Conservation (phyloP, 129 eudicot genomes). For the Artemisia argyi region DNA sequence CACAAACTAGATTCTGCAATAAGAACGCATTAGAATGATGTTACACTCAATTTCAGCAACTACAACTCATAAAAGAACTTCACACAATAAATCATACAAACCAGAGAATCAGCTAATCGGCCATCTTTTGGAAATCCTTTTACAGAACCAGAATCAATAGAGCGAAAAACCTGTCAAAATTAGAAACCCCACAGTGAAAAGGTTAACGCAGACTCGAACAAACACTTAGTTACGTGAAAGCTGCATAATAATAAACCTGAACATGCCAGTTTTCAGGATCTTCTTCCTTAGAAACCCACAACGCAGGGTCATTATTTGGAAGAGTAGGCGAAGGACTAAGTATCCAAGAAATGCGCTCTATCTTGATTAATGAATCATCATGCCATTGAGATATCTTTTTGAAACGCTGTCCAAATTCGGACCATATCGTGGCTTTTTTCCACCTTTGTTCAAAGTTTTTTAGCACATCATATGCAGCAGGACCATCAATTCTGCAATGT, state of each 20-base stretch:
- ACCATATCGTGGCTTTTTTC: constrained; percentile 77
- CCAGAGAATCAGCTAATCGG: constrained; percentile 58
- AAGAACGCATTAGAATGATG: background rate
- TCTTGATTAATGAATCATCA: constrained; percentile 70
- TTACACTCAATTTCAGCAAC: constrained; percentile 14
- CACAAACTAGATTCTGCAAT: constrained; percentile 68
- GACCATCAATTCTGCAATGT: constrained; percentile 88
- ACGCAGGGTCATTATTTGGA: constrained; percentile 45
- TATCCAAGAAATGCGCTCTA: constrained; percentile 81
- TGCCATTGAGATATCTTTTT: constrained; percentile 65
- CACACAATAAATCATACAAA: constrained; percentile 6
- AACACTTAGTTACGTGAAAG: constrained; percentile 19
- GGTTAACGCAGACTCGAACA: constrained; percentile 18
- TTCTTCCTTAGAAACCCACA: constrained; percentile 60
- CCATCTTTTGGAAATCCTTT: constrained; percentile 79
- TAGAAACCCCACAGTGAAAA: constrained; percentile 15
- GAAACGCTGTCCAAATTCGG: constrained; percentile 54
- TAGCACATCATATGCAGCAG: constrained; percentile 90
- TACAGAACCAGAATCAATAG: constrained; percentile 87
- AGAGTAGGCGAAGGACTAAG: constrained; percentile 49
- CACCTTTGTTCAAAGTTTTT: constrained; percentile 87
- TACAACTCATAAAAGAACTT: background rate
- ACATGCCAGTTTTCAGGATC: constrained; percentile 93
- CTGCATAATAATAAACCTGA: constrained; percentile 50
- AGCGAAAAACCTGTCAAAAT: constrained; percentile 67